Base-by-base conservation (phyloP, 1,284 basidiomycete species). In the Ganoderma lucidum region DNA sequence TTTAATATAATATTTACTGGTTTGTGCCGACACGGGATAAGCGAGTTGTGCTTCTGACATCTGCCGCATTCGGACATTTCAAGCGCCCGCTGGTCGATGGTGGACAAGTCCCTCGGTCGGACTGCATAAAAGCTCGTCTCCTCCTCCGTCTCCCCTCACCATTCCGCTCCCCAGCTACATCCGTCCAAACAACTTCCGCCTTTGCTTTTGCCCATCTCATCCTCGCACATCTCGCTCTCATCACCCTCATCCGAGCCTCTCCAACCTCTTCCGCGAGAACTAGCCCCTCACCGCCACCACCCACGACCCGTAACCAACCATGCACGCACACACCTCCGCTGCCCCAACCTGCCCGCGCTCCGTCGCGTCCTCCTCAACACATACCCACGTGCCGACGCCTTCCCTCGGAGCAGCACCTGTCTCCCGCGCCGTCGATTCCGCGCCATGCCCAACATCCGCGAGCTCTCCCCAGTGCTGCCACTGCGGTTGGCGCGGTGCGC, bases 391-490 rank as follows among this genome's bases (percentile, higher is more conserved):
- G 32, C 55, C 63, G 60, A 37, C 51, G 66, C 69, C 66, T 62
- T 64, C 68, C 28, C 3, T 64, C 67, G 69, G 67, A 55, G 61
- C 73, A 66, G 65, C 64, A 10, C 70, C 72, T 71, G 72, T 66
- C 62, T 71, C 74, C 63, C 56, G 67, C 65, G 67, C 68, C 62
- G 64, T 71, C 64, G 63, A 65, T 41, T 65, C 72, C 32, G 71
- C 72, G 44, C 64, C 71, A 15, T 66, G 76, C 65, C 74, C 73
- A 60, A 78, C 70, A 74, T 77, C 78, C 75, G 77, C 70, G 86
- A 85, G 70, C 81, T 82, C 87, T 28, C 90, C 91, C 71, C 90
- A 92, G 78, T 93, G 91, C 82, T 91, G 90, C 84, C 90, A 92
- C 78, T 93, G 91, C 72, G 90, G 90, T 72, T 90, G 84, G 83